A percentile compares a stretch with the other conserved stretches of the same genome.
Evolutionary conservation across 768 basidiomycete genomes (phyloP).

Genomic region (Leccinum longicurvipes): DNA sequence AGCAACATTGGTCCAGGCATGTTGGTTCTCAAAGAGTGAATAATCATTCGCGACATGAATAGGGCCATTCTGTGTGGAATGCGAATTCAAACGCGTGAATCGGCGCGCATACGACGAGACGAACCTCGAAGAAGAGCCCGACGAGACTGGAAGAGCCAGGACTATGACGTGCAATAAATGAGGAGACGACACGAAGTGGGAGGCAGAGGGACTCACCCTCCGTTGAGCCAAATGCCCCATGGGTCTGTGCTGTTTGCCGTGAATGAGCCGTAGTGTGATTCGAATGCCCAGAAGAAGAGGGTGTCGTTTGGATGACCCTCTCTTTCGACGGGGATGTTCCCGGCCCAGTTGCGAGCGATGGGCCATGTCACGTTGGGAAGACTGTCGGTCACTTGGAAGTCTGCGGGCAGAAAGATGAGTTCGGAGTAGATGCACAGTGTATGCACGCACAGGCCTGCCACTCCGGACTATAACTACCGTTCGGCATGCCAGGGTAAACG

Average conservation of each 20-base stretch:
- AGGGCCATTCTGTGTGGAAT: conserved; percentile 59
- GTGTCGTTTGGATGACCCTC: conserved; percentile 60
- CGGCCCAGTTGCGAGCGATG: conserved; percentile 53
- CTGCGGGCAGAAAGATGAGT: conserved; percentile 33
- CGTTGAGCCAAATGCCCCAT: conserved; percentile 75
- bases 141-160: conserved; percentile 70
- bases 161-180: conserved; percentile 26
- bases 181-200: not conserved
- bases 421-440: not conserved
- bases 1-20: conserved; percentile 56
- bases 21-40: conserved; percentile 45
- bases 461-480: conserved; percentile 46
- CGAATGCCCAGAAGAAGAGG: conserved; percentile 64
- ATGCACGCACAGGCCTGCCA: conserved; percentile 61
- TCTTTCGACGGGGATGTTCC: conserved; percentile 61
- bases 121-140: conserved; percentile 63
- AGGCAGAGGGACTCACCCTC: conserved; percentile 45
- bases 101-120: conserved; percentile 9
- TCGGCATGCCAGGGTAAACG: conserved; percentile 42
- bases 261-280: conserved; percentile 54
- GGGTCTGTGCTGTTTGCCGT: conserved; percentile 46
- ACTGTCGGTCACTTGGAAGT: conserved; percentile 53
- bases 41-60: conserved; percentile 55
- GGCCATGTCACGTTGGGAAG: conserved; percentile 63
- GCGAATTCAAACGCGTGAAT: not conserved